Conservation (phyloP, 176 grass and related monocot genomes). For the Carex scoparia region DNA sequence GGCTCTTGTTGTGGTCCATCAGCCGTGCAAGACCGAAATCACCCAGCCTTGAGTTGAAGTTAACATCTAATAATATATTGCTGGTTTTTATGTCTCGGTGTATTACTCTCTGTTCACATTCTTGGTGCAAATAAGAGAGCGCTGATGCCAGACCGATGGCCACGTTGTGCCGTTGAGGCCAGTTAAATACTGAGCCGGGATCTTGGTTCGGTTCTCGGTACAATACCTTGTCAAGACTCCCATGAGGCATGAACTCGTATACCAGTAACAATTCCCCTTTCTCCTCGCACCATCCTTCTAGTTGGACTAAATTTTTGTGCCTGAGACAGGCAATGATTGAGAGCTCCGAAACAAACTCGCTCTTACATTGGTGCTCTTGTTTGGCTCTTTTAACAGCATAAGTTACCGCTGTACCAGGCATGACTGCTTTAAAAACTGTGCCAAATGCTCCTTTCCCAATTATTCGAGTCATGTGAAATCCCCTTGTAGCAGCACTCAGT, state of each 20-base stretch:
- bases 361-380: constrained; percentile 66
- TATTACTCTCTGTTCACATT: constrained; percentile 80
- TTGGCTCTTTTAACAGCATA: constrained; percentile 82
- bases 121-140: constrained; percentile 78
- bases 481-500: constrained; percentile 56
- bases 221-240: constrained; percentile 72
- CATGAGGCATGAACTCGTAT: constrained; percentile 91
- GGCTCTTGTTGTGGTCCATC: constrained; percentile 86
- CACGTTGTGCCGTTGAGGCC: constrained; percentile 54
- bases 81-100: constrained; percentile 90
- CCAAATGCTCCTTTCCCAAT: constrained; percentile 82
- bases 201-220: constrained; percentile 52
- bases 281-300: constrained; percentile 77
- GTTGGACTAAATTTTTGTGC: constrained; percentile 87
- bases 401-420: constrained; percentile 14
- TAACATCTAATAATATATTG: constrained; percentile 74
- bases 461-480: constrained; percentile 66
- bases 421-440: constrained; percentile 64
- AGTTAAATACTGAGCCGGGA: constrained; percentile 26
- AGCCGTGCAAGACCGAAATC: constrained; percentile 80
- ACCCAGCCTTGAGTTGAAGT: constrained; percentile 64
- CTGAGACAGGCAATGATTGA: constrained; percentile 75
- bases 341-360: constrained; percentile 78
- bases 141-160: constrained; percentile 66
- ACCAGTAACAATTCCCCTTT: constrained; percentile 72